A percentile compares a stretch with the other conserved stretches of the same genome.
These are phyloP conservation scores for Chytriomyces sp. DNA, from an alignment of 192 early-diverging fungal species.

Conservation along the genomic window DNA sequence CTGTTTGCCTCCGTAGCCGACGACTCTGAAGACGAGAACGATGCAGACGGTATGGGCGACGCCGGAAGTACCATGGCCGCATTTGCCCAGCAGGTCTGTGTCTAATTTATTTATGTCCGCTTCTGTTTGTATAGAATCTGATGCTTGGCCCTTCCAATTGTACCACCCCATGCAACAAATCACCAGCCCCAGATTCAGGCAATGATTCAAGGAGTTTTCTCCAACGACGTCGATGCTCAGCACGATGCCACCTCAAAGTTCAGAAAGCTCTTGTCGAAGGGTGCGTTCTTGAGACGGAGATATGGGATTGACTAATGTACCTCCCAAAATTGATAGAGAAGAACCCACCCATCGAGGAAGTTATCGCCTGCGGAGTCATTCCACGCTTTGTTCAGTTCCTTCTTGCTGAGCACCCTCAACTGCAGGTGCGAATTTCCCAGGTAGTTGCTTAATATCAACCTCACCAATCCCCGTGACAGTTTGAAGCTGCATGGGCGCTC, in stretches of 20 bases:
- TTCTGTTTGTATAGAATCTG: neutral
- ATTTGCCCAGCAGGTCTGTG: neutral
- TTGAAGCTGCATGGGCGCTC: constrained; percentile 98
- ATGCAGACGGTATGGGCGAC: constrained; percentile 51
- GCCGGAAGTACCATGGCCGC: constrained; percentile 35
- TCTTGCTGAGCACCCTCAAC: constrained; percentile 73
- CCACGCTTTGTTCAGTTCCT: constrained; percentile 95
- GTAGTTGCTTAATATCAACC: neutral
- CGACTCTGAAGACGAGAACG: constrained; percentile 75
- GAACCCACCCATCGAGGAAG: constrained; percentile 96
- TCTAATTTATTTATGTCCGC: neutral
- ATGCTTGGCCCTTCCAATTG: neutral
- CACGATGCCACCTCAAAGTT: constrained; percentile 82
- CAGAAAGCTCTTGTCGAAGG: constrained; percentile 88
- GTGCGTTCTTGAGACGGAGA: constrained; percentile 23
- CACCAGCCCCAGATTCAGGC: constrained; percentile 68
- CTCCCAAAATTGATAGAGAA: constrained; percentile 61
- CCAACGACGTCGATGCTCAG: constrained; percentile 77
- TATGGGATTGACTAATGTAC: neutral
- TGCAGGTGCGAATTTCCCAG: constrained; percentile 72
- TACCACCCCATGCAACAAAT: neutral
- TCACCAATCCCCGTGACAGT: constrained; percentile 54
- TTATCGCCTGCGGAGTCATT: constrained; percentile 91
- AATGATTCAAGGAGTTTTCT: constrained; percentile 81
- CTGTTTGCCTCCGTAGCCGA: constrained; percentile 63